Conservation (phyloP, 768 basidiomycete genomes). For the Pisolithus sp. region DNA sequence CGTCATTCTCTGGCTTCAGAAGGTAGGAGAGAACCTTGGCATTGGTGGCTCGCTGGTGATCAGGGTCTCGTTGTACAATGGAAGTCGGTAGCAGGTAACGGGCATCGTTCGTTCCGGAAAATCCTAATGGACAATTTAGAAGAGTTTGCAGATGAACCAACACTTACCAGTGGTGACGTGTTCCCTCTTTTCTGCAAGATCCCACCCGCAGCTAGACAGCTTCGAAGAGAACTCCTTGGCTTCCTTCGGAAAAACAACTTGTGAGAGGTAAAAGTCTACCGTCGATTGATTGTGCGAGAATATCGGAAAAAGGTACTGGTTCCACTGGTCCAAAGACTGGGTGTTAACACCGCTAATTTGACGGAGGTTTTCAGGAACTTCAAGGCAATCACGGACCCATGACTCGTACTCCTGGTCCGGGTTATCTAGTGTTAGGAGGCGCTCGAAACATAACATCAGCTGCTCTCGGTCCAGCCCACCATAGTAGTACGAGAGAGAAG, state of each 20-base stretch:
- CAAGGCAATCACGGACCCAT: conserved; percentile 20
- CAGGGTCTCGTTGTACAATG: conserved; percentile 21
- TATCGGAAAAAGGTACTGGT: conserved; percentile 15
- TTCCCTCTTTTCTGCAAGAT: conserved; percentile 25
- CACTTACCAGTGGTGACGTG: conserved; percentile 13
- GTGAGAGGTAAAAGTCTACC: conserved; percentile 33
- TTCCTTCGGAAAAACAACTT: conserved; percentile 32
- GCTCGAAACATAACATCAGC: conserved; percentile 23
- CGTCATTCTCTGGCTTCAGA: conserved; percentile 29
- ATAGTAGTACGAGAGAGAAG: conserved; percentile 22
- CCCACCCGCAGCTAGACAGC: conserved; percentile 32
- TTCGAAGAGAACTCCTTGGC: conserved; percentile 32
- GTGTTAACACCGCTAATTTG: conserved; percentile 19
- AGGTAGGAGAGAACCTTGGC: conserved; percentile 29
- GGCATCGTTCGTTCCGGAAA: conserved; percentile 44
- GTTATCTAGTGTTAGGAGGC: conserved; percentile 24
- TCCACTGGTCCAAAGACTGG: conserved; percentile 24
- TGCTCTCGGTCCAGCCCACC: conserved; percentile 27
- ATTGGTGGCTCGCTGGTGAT: conserved; percentile 36
- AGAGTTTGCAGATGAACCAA: neutral
- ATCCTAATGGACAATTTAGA: conserved; percentile 14
- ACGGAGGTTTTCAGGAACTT: conserved; percentile 16
- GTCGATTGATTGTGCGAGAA: conserved; percentile 25
- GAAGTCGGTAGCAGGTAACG: conserved; percentile 16
- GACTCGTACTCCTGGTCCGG: conserved; percentile 26